A percentile compares a stretch with the other conserved stretches of the same genome.
Evolutionary conservation across 495 filamentous ascomycete genomes (phyloP).

Genomic region (Lentithecium fluviatile): DNA sequence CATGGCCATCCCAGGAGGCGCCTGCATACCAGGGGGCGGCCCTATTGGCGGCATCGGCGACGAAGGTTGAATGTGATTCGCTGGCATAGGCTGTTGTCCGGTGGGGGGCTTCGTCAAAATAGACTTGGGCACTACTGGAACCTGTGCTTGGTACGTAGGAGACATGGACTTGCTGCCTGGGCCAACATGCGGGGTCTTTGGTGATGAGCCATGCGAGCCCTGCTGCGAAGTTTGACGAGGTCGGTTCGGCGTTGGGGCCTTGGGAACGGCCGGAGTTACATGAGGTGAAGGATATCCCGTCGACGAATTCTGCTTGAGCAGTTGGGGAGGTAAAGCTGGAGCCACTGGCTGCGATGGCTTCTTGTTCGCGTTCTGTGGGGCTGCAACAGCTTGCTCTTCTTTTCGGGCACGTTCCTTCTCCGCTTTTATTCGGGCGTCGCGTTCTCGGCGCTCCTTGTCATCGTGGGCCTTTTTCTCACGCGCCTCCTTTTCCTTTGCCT

Average conservation of each 20-base stretch:
- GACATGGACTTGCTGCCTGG: conserved; percentile 64
- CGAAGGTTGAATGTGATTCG: conserved; percentile 52
- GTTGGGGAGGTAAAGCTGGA: conserved; percentile 54
- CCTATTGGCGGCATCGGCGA: conserved; percentile 55
- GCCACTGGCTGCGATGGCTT: conserved; percentile 51
- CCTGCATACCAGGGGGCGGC: conserved; percentile 50
- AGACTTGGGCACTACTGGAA: conserved; percentile 34
- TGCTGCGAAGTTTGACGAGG: conserved; percentile 78
- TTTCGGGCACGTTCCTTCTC: conserved; percentile 56
- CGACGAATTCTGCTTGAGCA: conserved; percentile 51
- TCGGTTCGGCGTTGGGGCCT: conserved; percentile 74
- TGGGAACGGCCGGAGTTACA: conserved; percentile 77
- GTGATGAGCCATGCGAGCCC: conserved; percentile 69
- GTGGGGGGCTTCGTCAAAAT: conserved; percentile 41
- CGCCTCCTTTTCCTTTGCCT: conserved; percentile 61
- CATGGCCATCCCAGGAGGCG: conserved; percentile 54
- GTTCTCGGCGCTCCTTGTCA: conserved; percentile 51
- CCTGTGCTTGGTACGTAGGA: conserved; percentile 58
- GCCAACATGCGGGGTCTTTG: conserved; percentile 57
- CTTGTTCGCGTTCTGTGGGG: conserved; percentile 34
- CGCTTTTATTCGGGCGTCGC: conserved; percentile 40
- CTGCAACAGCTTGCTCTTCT: conserved; percentile 50
- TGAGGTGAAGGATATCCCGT: conserved; percentile 70
- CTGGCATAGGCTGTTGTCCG: conserved; percentile 37
- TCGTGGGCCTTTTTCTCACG: conserved; percentile 55